phyloP scores from a whole-genome alignment of 2,329 filamentous ascomycete genomes.

The Sclerotiophoma versabilis region DNA sequence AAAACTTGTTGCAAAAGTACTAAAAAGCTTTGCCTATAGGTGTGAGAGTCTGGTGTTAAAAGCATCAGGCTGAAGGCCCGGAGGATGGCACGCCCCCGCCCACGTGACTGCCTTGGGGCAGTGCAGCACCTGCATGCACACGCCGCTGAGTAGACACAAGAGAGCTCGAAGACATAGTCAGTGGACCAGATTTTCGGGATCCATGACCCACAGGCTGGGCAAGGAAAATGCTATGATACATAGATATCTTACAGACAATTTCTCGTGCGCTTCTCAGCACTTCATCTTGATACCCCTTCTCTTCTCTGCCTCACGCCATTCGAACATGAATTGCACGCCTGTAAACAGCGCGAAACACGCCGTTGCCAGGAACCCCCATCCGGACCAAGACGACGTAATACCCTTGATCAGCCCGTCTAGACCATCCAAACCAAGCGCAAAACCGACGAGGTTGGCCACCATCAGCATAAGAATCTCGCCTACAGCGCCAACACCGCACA shows the following conservation, averaged over 20 bases:
- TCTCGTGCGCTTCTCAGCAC: slow-evolving; percentile 62
- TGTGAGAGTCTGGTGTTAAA: no score
- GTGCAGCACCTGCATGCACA: no score
- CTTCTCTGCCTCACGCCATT: slow-evolving; percentile 84
- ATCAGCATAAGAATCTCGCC: slow-evolving; percentile 94
- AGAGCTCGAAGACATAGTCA: no score
- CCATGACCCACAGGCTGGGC: neutral
- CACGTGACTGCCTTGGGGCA: no score
- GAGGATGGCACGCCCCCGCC: no score
- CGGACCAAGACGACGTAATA: slow-evolving; percentile 78
- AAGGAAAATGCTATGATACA: neutral
- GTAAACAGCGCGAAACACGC: slow-evolving; percentile 81
- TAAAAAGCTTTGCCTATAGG: no score
- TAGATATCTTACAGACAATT: neutral
- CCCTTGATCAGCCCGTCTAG: slow-evolving; percentile 76
- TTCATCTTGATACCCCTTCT: slow-evolving; percentile 82
- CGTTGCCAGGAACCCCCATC: slow-evolving; percentile 73
- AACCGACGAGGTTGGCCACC: slow-evolving; percentile 91
- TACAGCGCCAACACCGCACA: slow-evolving; percentile 83
- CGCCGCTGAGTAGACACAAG: no score
- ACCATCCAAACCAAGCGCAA: slow-evolving; percentile 90
- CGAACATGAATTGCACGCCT: slow-evolving; percentile 94
- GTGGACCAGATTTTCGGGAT: no score
- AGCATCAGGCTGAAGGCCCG: no score
- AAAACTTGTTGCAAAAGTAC: no score